Conservation (phyloP, 1,284 basidiomycete species). For the Wolfiporia cocos region DNA sequence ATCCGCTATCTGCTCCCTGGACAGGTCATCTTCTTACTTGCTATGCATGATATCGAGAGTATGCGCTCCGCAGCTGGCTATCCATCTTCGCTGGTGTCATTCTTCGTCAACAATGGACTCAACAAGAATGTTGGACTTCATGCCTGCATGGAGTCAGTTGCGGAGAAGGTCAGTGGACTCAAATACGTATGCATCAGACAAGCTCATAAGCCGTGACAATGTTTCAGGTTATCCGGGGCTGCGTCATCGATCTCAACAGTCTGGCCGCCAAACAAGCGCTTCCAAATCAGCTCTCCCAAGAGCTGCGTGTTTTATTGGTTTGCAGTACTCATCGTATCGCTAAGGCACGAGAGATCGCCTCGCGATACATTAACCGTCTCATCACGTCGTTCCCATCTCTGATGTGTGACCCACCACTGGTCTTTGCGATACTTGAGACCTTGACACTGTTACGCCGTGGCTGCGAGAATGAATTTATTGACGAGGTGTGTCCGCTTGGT, state of each 20-base stretch:
- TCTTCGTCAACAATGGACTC: constrained; percentile 87
- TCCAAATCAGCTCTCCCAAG: constrained; percentile 64
- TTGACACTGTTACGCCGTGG: constrained; percentile 84
- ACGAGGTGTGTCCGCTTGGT: constrained; percentile 61
- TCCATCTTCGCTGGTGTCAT: constrained; percentile 80
- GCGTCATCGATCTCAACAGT: constrained; percentile 61
- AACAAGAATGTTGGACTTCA: constrained; percentile 67
- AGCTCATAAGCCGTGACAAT: too few relatives aligned
- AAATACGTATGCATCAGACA: constrained; percentile 1
- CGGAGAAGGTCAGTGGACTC: constrained; percentile 62
- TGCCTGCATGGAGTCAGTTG: constrained; percentile 80
- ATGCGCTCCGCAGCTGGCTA: constrained; percentile 79
- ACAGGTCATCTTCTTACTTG: constrained; percentile 83
- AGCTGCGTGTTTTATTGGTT: constrained; percentile 76
- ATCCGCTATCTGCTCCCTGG: constrained; percentile 75
- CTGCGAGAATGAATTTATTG: constrained; percentile 87
- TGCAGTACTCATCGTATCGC: constrained; percentile 80
- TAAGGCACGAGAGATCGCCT: constrained; percentile 79
- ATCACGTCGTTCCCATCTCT: constrained; percentile 93
- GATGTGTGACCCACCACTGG: constrained; percentile 86
- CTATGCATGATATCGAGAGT: constrained; percentile 87
- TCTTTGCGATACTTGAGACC: constrained; percentile 88
- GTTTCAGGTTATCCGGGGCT: constrained; percentile 65
- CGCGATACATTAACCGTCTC: constrained; percentile 79
- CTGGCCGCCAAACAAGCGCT: constrained; percentile 79